Conservation (phyloP, 78 protist genomes). For the Emiliania huxleyi region DNA sequence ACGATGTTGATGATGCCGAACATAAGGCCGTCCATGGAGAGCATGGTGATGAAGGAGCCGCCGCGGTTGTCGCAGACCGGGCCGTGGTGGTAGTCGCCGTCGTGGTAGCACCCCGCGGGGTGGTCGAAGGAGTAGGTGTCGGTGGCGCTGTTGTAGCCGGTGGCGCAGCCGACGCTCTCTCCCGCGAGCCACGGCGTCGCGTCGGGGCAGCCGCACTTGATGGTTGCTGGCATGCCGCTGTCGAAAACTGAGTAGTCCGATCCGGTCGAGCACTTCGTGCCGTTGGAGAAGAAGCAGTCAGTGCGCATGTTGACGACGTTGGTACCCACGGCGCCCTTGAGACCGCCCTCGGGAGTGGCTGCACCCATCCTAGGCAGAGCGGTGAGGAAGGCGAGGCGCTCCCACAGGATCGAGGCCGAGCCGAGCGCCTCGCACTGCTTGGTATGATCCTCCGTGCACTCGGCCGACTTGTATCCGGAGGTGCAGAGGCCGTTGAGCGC, state of each 20-base stretch:
- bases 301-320: too few species aligned
- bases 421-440: neutral
- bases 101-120: neutral
- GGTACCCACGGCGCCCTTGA: too few species aligned
- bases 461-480: too few species aligned
- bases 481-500: too few species aligned
- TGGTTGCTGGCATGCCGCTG: too few species aligned
- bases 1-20: constrained; percentile 52
- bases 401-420: neutral
- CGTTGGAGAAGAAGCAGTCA: too few species aligned
- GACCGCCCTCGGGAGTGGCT: neutral
- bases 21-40: constrained; percentile 20
- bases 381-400: neutral
- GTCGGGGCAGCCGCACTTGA: too few species aligned
- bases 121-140: neutral
- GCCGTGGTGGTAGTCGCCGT: neutral
- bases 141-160: neutral
- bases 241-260: too few species aligned
- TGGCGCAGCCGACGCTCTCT: neutral
- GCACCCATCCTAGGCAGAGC: neutral
- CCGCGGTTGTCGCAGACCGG: neutral
- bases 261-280: too few species aligned
- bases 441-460: neutral
- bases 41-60: constrained; percentile 29
- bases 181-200: too few species aligned